phyloP scores from a whole-genome alignment of 106 monocot genomes.

The Allium sativum region DNA sequence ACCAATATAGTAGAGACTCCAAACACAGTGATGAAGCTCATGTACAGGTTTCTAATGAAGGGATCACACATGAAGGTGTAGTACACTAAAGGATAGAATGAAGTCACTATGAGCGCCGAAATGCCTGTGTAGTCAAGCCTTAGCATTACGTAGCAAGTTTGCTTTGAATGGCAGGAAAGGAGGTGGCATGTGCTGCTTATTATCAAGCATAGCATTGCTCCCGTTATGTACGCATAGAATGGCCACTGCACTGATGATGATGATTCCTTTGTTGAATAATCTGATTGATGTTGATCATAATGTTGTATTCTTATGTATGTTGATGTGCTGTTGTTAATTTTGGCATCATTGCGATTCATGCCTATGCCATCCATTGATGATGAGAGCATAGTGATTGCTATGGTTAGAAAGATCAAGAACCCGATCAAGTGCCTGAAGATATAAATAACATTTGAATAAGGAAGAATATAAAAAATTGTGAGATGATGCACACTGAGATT shows the following conservation, averaged over 20 bases:
- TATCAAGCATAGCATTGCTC: slow-evolving; percentile 54
- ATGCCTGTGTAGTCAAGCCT: slow-evolving; percentile 68
- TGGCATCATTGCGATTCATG: neutral
- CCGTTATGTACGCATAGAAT: slow-evolving; percentile 37
- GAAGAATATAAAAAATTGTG: neutral
- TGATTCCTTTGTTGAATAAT: neutral
- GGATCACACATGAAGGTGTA: slow-evolving; percentile 53
- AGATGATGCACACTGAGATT: neutral
- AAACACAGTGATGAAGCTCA: slow-evolving; percentile 29
- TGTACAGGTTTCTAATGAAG: slow-evolving; percentile 34
- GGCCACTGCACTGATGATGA: slow-evolving; percentile 21
- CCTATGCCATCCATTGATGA: slow-evolving; percentile 3
- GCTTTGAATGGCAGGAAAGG: slow-evolving; percentile 20
- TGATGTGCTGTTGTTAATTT: neutral
- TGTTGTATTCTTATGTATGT: neutral
- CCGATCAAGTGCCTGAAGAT: slow-evolving; percentile 16
- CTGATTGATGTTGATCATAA: neutral
- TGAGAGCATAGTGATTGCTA: slow-evolving; percentile 6
- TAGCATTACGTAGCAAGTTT: slow-evolving; percentile 24
- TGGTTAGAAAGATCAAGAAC: slow-evolving; percentile 18
- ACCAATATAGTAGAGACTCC: slow-evolving; percentile 17
- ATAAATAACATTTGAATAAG: neutral
- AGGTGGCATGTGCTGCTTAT: slow-evolving; percentile 61
- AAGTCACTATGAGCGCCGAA: slow-evolving; percentile 47
- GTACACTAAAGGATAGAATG: slow-evolving; percentile 56